These are phyloP conservation scores for Agarophyton chilense DNA, from an alignment of 23 red algal species.

Conservation along the genomic window DNA sequence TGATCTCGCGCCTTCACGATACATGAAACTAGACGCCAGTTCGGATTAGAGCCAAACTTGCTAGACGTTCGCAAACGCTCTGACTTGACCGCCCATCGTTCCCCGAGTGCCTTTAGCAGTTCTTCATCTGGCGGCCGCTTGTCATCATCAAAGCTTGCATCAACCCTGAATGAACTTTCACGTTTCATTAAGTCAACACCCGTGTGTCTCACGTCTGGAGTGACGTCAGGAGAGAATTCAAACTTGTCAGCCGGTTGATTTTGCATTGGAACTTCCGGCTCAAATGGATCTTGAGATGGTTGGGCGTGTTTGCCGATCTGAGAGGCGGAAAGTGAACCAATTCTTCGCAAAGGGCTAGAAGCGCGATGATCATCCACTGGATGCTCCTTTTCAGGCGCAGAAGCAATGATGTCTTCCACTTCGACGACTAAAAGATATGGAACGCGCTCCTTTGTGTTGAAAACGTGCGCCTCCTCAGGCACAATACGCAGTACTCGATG, in stretches of 20 bases:
- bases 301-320: conserved; percentile 10
- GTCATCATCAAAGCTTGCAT: conserved; percentile 41
- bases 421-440: conserved; percentile 90
- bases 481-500: conserved; percentile 90
- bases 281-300: background rate
- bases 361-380: conserved; percentile 27
- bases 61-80: conserved; percentile 76
- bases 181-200: conserved; percentile 28
- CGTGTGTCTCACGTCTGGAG: conserved; percentile 1
- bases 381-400: conserved; percentile 5
- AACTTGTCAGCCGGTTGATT: conserved; percentile 81
- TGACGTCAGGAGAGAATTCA: conserved; percentile 73
- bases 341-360: conserved; percentile 53
- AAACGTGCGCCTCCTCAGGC: conserved; percentile 76
- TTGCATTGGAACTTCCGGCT: conserved; percentile 42
- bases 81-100: conserved; percentile 86
- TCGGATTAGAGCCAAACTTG: conserved; percentile 77
- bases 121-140: conserved; percentile 78
- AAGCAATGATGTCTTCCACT: conserved; percentile 73
- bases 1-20: conserved; percentile 98
- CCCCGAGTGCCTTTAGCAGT: conserved; percentile 81
- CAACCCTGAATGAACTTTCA: conserved; percentile 61
- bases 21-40: conserved; percentile 85
- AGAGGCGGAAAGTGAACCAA: conserved; percentile 34
- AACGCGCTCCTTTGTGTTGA: conserved; percentile 95